Percentiles rank a stretch among this genome's conserved stretches.
These are phyloP conservation scores for Phytophthora pluvialis DNA, from an alignment of 352 stramenopile genomes.

Conservation along the genomic window DNA sequence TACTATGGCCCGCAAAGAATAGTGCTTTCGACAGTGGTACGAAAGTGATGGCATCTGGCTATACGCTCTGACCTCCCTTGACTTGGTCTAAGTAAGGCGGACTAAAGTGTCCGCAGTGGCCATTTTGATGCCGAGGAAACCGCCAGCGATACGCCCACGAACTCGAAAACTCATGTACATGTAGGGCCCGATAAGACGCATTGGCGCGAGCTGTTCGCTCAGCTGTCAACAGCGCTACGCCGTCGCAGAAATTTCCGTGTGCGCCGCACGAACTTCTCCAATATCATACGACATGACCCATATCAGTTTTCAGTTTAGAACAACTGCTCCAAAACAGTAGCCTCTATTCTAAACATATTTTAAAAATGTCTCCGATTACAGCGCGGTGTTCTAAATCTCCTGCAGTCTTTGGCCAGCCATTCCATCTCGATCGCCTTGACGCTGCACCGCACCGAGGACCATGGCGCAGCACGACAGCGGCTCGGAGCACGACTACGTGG, in stretches of 20 bases:
- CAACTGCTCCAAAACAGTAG: not conserved
- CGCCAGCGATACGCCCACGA: not conserved
- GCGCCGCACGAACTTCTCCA: not conserved
- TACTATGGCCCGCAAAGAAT: slow-evolving; percentile 13
- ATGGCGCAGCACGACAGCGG: slow-evolving; percentile 50
- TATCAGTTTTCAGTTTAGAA: not conserved
- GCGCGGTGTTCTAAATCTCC: slow-evolving; percentile 10
- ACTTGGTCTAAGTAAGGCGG: slow-evolving; percentile 10
- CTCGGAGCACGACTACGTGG: slow-evolving; percentile 69
- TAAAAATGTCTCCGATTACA: not conserved
- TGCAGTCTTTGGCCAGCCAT: slow-evolving; percentile 31
- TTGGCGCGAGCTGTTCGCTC: no score
- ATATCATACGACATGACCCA: not conserved
- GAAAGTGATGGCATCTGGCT: slow-evolving; percentile 19
- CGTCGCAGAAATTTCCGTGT: not conserved
- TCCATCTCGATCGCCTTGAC: slow-evolving; percentile 6
- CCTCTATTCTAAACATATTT: not conserved
- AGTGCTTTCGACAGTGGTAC: slow-evolving; percentile 23
- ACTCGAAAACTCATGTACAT: not conserved
- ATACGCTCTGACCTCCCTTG: slow-evolving; percentile 8
- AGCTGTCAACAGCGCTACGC: no score
- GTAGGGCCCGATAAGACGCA: not conserved
- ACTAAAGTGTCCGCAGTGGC: not conserved
- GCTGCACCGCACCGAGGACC: not conserved
- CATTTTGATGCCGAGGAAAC: slow-evolving; percentile 4